phyloP scores from a whole-genome alignment of 2,329 filamentous ascomycete genomes.

The Colletotrichum sp. region DNA sequence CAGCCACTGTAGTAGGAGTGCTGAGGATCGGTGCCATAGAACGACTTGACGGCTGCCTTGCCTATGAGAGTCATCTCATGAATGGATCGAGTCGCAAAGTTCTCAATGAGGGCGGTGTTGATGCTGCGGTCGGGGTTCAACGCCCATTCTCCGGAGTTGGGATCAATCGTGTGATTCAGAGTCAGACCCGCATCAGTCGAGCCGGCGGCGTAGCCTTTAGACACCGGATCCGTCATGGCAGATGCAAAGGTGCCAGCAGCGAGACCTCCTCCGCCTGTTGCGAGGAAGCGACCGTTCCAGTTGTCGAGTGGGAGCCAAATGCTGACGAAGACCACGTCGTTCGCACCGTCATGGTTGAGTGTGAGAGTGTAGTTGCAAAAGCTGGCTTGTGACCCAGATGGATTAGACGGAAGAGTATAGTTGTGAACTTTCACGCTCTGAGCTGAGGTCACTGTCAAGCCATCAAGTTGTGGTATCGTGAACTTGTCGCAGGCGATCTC shows the following conservation, averaged over 20 bases:
- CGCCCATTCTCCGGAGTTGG: slow-evolving; percentile 3
- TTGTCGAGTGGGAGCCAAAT: slow-evolving; percentile 26
- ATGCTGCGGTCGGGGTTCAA: slow-evolving; percentile 21
- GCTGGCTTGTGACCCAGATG: not conserved
- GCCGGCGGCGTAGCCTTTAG: slow-evolving; percentile 30
- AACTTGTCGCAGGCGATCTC: not conserved
- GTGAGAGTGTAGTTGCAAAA: slow-evolving; percentile 25
- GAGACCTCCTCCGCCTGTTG: slow-evolving; percentile 23
- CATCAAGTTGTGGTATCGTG: not conserved
- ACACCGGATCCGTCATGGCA: slow-evolving; percentile 26
- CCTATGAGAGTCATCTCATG: slow-evolving; percentile 54
- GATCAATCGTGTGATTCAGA: slow-evolving; percentile 14
- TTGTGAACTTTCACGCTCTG: not conserved
- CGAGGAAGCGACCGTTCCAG: slow-evolving; percentile 25
- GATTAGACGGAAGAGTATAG: not conserved
- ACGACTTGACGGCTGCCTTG: slow-evolving; percentile 51
- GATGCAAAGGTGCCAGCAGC: slow-evolving; percentile 44
- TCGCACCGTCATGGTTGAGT: slow-evolving; percentile 11
- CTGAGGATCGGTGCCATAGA: slow-evolving; percentile 43
- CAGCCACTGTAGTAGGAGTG: slow-evolving; percentile 64
- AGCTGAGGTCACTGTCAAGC: not conserved
- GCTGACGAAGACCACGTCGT: slow-evolving; percentile 21
- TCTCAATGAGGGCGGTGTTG: slow-evolving; percentile 28
- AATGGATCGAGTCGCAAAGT: slow-evolving; percentile 38
- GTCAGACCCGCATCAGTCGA: slow-evolving; percentile 29